phyloP scores from a whole-genome alignment of 345 rosid species.

The Raphanus raphanistrum region DNA sequence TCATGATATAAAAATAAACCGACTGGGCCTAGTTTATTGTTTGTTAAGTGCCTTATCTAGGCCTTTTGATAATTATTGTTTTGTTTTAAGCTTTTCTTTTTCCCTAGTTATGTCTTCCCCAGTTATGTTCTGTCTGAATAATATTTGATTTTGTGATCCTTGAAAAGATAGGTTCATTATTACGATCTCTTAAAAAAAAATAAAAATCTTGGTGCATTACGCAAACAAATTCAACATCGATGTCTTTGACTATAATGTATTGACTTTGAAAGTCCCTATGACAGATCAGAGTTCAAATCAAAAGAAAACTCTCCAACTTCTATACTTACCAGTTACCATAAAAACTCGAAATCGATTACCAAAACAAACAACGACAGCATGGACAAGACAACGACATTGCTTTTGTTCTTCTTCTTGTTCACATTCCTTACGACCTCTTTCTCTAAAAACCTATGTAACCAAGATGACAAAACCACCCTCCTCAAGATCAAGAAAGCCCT shows the following conservation, averaged over 20 bases:
- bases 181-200: not conserved
- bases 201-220: not conserved
- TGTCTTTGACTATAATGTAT: not conserved
- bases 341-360: conserved; percentile 11
- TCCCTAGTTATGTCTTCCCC: not conserved
- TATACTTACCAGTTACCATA: not conserved
- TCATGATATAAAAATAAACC: not conserved
- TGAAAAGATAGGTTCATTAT: not conserved
- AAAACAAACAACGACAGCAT: not conserved
- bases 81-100: not conserved
- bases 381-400: conserved; percentile 27
- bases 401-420: conserved; percentile 32
- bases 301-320: not conserved
- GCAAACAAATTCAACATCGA: not conserved
- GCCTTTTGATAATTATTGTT: not conserved
- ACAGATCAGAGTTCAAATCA: conserved; percentile 11
- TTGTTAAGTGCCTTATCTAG: not conserved
- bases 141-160: not conserved
- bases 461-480: conserved; percentile 60
- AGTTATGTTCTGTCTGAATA: not conserved
- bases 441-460: conserved; percentile 54
- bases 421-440: conserved; percentile 34
- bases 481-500: conserved; percentile 59
- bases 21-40: not conserved
- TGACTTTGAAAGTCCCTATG: not conserved